These are phyloP conservation scores for Phytophthora litchii DNA, from an alignment of 352 stramenopile genomes.

Conservation along the genomic window DNA sequence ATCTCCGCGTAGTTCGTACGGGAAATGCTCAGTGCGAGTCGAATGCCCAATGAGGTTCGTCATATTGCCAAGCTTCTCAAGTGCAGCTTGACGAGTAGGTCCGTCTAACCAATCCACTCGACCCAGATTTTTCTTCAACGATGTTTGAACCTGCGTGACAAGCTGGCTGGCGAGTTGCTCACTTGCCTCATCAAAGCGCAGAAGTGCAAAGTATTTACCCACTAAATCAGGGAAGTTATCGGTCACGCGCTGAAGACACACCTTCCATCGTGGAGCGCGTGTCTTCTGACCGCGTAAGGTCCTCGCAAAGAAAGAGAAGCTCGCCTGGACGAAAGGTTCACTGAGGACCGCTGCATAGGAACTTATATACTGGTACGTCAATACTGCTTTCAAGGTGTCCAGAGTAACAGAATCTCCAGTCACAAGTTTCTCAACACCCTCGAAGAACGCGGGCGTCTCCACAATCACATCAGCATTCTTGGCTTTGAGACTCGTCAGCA, in stretches of 20 bases:
- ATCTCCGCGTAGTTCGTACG: constrained; percentile 51
- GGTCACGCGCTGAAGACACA: constrained; percentile 72
- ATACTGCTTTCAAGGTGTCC: constrained; percentile 50
- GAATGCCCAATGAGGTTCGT: constrained; percentile 76
- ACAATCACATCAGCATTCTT: constrained; percentile 56
- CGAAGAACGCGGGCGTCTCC: constrained; percentile 64
- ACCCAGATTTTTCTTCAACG: constrained; percentile 76
- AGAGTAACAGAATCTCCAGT: constrained; percentile 38
- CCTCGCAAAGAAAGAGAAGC: constrained; percentile 90
- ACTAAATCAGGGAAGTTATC: constrained; percentile 63
- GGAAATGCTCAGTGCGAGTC: constrained; percentile 49
- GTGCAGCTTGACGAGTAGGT: constrained; percentile 74
- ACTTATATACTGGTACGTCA: constrained; percentile 65
- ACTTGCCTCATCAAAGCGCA: constrained; percentile 86
- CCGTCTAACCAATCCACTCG: constrained; percentile 91
- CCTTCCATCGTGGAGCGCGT: constrained; percentile 90
- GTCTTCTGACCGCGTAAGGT: constrained; percentile 83
- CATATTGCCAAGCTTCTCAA: constrained; percentile 90
- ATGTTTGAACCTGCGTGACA: constrained; percentile 83
- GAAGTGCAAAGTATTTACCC: constrained; percentile 92
- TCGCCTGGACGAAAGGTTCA: constrained; percentile 83
- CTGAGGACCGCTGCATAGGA: constrained; percentile 45
- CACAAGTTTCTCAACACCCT: constrained; percentile 56
- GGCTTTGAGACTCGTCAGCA: constrained; percentile 38
- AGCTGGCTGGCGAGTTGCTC: constrained; percentile 85